Percentiles rank a stretch among this genome's conserved stretches.
phyloP scores from a whole-genome alignment of 1,139 yeast genomes.

The Debaryomyces psychrophilus region DNA sequence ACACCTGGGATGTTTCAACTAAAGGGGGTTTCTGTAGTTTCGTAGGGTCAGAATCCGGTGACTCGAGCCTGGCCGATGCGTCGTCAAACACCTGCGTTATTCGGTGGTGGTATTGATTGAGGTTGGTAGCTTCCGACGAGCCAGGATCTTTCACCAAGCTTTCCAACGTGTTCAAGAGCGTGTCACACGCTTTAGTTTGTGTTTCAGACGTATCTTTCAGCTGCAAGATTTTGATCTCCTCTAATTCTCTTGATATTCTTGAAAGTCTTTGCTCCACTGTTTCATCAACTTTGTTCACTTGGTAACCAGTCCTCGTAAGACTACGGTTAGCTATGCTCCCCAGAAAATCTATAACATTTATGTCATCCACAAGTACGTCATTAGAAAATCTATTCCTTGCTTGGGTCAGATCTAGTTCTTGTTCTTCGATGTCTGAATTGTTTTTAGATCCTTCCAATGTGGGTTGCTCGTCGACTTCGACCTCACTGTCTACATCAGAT shows the following conservation, averaged over 20 bases:
- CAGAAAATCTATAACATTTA: conserved; percentile 37
- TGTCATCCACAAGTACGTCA: conserved; percentile 20
- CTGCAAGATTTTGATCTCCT: conserved; percentile 31
- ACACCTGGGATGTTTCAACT: conserved; percentile 15
- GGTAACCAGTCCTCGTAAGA: conserved; percentile 32
- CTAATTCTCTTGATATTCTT: conserved; percentile 49
- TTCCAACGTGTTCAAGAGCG: conserved; percentile 15
- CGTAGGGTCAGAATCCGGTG: not conserved
- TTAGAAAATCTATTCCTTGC: conserved; percentile 28
- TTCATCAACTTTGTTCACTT: conserved; percentile 31
- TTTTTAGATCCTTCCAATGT: conserved; percentile 14
- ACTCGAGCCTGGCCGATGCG: conserved; percentile 4
- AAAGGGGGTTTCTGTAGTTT: not conserved
- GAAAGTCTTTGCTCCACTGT: conserved; percentile 46
- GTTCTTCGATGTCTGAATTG: conserved; percentile 23
- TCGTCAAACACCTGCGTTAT: conserved; percentile 13
- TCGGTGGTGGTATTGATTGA: conserved; percentile 11
- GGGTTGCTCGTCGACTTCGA: conserved; percentile 14
- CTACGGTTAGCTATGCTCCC: conserved; percentile 28
- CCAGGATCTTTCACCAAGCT: not conserved
- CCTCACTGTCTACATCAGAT: conserved; percentile 48
- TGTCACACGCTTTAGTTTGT: conserved; percentile 10
- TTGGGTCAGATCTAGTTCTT: conserved; percentile 25
- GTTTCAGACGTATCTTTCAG: conserved; percentile 13
- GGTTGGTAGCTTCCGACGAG: not conserved